phyloP scores from a whole-genome alignment of 805 yeast genomes.

The Candida gorgasii region DNA sequence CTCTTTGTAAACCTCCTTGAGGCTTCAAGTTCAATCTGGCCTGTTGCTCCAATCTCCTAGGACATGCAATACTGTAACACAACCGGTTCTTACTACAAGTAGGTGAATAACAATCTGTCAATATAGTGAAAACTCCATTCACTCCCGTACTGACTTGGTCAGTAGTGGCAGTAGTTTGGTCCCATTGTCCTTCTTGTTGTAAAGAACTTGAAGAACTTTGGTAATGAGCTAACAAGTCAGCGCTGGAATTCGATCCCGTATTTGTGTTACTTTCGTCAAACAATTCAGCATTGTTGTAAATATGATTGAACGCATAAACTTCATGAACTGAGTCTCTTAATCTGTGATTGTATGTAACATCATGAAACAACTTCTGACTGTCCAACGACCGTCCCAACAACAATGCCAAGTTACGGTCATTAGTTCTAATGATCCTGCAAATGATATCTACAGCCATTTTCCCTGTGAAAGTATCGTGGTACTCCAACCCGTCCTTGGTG shows the following conservation, averaged over 20 bases:
- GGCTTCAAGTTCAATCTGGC: constrained; percentile 88
- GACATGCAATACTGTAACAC: constrained; percentile 96
- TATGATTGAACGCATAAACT: constrained; percentile 78
- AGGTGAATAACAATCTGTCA: constrained; percentile 95
- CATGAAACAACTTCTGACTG: constrained; percentile 92
- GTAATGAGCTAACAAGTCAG: constrained; percentile 17
- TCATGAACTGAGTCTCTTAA: constrained; percentile 85
- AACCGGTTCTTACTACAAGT: constrained; percentile 87
- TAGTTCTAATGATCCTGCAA: constrained; percentile 80
- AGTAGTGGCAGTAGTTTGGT: background rate
- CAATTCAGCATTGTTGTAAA: constrained; percentile 46
- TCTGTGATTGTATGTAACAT: constrained; percentile 92
- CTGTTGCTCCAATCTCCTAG: constrained; percentile 92
- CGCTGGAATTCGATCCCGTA: constrained; percentile 7
- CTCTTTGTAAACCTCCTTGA: constrained; percentile 78
- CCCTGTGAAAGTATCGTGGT: constrained; percentile 92
- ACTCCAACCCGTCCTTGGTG: constrained; percentile 86
- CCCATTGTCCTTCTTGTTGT: constrained; percentile 11
- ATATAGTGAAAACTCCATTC: constrained; percentile 88
- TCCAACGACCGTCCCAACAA: constrained; percentile 88
- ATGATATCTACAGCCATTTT: constrained; percentile 91
- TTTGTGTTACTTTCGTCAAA: constrained; percentile 31
- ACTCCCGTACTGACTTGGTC: constrained; percentile 35
- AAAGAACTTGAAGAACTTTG: constrained; percentile 2
- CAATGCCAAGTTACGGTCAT: constrained; percentile 87